Percentiles rank a stretch among this genome's conserved stretches.
phyloP scores from a whole-genome alignment of 78 protist species.

The Dictyostelium citrinum region DNA sequence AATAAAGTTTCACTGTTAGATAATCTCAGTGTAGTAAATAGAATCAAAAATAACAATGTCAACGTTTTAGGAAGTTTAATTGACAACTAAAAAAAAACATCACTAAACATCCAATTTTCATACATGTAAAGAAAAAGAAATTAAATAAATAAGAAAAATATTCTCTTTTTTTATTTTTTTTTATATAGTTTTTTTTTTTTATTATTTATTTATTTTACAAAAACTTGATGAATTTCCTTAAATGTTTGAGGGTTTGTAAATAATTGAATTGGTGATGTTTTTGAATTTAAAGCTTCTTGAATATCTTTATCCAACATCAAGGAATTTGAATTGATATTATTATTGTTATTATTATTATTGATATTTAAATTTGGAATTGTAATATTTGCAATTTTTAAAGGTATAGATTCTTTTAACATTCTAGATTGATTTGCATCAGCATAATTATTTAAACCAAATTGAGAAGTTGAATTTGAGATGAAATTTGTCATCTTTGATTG shows the following conservation, averaged over 20 bases:
- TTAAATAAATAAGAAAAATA: background rate
- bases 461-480: background rate
- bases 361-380: background rate
- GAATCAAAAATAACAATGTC: background rate
- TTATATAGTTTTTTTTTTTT: background rate
- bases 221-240: slow-evolving; percentile 16
- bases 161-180: background rate
- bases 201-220: slow-evolving; percentile 1
- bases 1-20: background rate
- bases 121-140: no score
- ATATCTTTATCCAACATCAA: slow-evolving; percentile 24
- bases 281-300: slow-evolving; percentile 12
- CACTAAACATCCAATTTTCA: background rate
- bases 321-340: background rate
- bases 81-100: background rate
- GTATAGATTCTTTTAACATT: slow-evolving; percentile 1
- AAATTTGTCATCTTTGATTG: slow-evolving; percentile 17
- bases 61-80: background rate
- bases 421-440: slow-evolving; percentile 33
- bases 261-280: background rate
- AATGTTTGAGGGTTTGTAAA: slow-evolving; percentile 7
- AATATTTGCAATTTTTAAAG: background rate
- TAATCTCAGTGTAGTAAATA: background rate
- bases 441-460: slow-evolving; percentile 7
- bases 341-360: background rate